phyloP scores from a whole-genome alignment of 176 grass and related monocot species.

The Paspalum notatum region DNA sequence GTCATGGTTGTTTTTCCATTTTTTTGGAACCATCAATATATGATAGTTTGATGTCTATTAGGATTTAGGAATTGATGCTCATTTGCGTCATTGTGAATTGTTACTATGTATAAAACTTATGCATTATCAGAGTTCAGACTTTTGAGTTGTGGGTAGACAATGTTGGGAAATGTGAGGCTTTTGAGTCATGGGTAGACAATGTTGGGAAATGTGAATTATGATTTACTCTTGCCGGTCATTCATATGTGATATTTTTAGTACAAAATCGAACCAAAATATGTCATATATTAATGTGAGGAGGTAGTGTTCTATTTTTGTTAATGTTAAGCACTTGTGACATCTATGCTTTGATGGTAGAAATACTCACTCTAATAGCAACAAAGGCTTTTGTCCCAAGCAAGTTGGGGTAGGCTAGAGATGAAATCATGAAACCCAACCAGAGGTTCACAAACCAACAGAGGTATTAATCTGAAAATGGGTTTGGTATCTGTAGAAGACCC shows the following conservation, averaged over 20 bases:
- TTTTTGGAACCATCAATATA: not conserved
- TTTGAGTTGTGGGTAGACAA: not conserved
- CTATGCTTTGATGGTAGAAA: not conserved
- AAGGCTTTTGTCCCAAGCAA: not conserved
- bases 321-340: not conserved
- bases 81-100: not conserved
- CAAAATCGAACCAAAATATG: too few relatives aligned
- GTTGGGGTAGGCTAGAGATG: not conserved
- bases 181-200: too few relatives aligned
- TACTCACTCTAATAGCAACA: not conserved
- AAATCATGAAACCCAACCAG: not conserved
- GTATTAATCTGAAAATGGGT: not conserved
- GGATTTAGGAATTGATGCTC: not conserved
- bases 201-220: too few relatives aligned
- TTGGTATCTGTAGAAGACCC: not conserved
- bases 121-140: not conserved
- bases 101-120: not conserved
- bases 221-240: too few relatives aligned
- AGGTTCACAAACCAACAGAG: not conserved
- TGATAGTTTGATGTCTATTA: not conserved
- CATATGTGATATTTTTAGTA: too few relatives aligned
- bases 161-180: too few relatives aligned
- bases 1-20: not conserved
- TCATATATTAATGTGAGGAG: too few relatives aligned
- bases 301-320: too few relatives aligned